Evolutionary conservation across 2,329 filamentous ascomycete species (phyloP).

Genomic region (Venturia asperata): DNA sequence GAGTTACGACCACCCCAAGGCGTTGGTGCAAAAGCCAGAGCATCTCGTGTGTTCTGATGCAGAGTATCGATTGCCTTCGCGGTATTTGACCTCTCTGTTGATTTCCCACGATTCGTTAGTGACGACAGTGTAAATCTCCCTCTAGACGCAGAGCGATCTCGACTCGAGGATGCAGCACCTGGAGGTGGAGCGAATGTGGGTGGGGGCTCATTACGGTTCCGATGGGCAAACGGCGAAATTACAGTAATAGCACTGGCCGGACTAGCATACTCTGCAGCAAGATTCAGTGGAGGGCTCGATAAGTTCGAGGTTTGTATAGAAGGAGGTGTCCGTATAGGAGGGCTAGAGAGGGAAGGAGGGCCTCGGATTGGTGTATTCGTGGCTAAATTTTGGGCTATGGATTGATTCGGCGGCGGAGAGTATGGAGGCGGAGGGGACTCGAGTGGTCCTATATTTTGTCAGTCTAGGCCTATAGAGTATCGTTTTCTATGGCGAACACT

Average conservation of each 20-base stretch:
- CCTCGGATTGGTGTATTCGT: not conserved
- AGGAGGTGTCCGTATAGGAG: constrained; percentile 5
- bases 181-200: constrained; percentile 36
- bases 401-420: constrained; percentile 14
- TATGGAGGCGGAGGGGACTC: constrained; percentile 19
- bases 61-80: constrained; percentile 34
- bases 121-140: constrained; percentile 34
- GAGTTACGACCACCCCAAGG: constrained; percentile 16
- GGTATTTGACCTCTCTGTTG: constrained; percentile 29
- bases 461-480: not conserved
- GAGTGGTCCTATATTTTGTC: constrained; percentile 7
- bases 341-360: constrained; percentile 8
- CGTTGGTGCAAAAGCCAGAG: constrained; percentile 33
- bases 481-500: too few relatives aligned
- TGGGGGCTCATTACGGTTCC: constrained; percentile 16
- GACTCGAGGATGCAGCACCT: constrained; percentile 22
- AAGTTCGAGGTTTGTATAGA: constrained; percentile 5
- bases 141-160: constrained; percentile 34
- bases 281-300: constrained; percentile 9
- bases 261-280: constrained; percentile 16
- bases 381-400: constrained; percentile 10
- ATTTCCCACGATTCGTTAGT: constrained; percentile 29
- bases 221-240: constrained; percentile 7
- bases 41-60: constrained; percentile 34
- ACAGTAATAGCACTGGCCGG: constrained; percentile 18